Evolutionary conservation across 164 flowering plant genomes (phyloP).

Genomic region (Warburgia ugandensis): DNA sequence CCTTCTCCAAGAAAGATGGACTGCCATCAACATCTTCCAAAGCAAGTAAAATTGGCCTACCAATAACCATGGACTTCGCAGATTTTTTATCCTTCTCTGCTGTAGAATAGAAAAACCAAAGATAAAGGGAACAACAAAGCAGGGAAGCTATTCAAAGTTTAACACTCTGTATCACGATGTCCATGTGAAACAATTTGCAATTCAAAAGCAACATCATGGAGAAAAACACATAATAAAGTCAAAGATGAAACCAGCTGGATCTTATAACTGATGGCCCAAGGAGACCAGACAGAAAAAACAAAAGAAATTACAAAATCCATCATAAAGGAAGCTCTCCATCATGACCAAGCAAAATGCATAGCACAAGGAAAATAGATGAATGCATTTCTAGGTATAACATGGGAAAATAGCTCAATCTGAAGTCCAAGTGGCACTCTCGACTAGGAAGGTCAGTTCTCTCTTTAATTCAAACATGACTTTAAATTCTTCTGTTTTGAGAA

Average conservation of each 20-base stretch:
- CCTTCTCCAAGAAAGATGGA: conserved; percentile 88
- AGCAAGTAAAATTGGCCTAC: conserved; percentile 79
- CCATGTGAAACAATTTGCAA: neutral
- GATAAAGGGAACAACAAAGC: conserved; percentile 1
- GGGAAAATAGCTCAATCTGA: too few relatives aligned
- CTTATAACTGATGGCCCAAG: neutral
- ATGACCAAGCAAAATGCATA: neutral
- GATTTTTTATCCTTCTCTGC: conserved; percentile 42
- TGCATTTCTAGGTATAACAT: too few relatives aligned
- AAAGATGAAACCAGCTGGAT: neutral
- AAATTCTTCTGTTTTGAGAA: too few relatives aligned
- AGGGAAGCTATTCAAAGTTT: neutral
- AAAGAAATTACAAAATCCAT: neutral
- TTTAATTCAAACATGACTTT: too few relatives aligned
- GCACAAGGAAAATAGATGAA: neutral
- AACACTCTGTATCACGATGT: neutral
- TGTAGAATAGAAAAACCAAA: conserved; percentile 2
- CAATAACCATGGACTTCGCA: conserved; percentile 45
- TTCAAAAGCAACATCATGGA: too few relatives aligned
- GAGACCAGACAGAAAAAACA: too few relatives aligned
- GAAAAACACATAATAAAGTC: too few relatives aligned
- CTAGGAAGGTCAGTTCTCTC: too few relatives aligned
- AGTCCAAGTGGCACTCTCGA: too few relatives aligned
- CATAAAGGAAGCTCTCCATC: neutral
- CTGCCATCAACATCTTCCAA: conserved; percentile 81